Evolutionary conservation across 768 basidiomycete genomes (phyloP).

Genomic region (Porpolomopsis calyptriformis): DNA sequence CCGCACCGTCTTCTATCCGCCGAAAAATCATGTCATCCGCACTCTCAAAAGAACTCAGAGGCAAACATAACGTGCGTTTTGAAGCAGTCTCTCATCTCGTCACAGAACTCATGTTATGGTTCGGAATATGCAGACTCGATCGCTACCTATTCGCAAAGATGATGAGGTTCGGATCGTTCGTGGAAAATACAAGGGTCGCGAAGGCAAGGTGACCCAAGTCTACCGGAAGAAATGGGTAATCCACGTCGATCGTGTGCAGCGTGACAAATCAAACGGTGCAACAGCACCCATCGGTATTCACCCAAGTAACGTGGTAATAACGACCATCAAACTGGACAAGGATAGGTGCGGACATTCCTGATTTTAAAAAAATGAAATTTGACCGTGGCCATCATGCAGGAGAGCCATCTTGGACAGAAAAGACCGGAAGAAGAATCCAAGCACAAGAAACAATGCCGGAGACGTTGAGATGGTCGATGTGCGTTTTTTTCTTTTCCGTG

Average conservation of each 20-base stretch:
- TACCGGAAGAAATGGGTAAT: constrained; percentile 99
- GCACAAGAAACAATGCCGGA: constrained; percentile 26
- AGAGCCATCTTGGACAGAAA: constrained; percentile 83
- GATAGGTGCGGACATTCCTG: constrained; percentile 45
- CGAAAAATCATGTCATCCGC: constrained; percentile 98
- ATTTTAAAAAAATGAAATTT: neutral
- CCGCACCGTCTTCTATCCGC: constrained; percentile 87
- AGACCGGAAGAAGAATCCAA: constrained; percentile 56
- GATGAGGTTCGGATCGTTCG: constrained; percentile 96
- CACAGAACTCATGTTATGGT: neutral
- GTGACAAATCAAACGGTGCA: constrained; percentile 96
- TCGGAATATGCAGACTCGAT: constrained; percentile 51
- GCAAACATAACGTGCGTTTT: constrained; percentile 75
- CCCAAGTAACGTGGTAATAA: constrained; percentile 94
- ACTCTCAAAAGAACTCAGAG: constrained; percentile 88
- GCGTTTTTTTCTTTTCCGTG: constrained; percentile 18
- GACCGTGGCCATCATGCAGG: constrained; percentile 26
- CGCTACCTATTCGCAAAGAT: constrained; percentile 92
- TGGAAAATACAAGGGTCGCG: constrained; percentile 97
- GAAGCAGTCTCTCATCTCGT: neutral
- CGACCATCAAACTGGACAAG: constrained; percentile 86
- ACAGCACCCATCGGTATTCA: constrained; percentile 89
- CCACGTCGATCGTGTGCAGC: constrained; percentile 94
- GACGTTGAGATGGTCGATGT: constrained; percentile 80
- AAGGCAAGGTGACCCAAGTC: constrained; percentile 96